Conservation (phyloP, 306 rosid species). For the Gynostemma pentaphyllum region DNA sequence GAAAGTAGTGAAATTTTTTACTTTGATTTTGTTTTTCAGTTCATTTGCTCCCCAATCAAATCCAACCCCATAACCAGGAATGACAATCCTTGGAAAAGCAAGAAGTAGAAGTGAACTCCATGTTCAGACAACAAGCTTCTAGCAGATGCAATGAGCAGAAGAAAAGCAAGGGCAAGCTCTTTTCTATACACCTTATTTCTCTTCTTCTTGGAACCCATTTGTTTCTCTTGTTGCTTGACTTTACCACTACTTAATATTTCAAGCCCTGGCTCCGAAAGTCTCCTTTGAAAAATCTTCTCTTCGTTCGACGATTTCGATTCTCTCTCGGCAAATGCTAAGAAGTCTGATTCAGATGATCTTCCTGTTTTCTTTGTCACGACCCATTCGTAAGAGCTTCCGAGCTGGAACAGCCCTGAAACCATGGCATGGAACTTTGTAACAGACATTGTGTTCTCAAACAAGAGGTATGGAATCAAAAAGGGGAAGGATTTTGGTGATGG, state of each 20-base stretch:
- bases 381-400: constrained; percentile 98
- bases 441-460: constrained; percentile 98
- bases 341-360: constrained; percentile 83
- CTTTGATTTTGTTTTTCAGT: no score
- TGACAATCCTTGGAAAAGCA: constrained; percentile 92
- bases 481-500: constrained; percentile 97
- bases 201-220: constrained; percentile 39
- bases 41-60: constrained; percentile 88
- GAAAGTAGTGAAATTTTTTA: no score
- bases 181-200: constrained; percentile 68
- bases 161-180: constrained; percentile 89
- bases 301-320: constrained; percentile 58
- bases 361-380: constrained; percentile 97
- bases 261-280: constrained; percentile 81
- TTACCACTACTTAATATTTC: constrained; percentile 55
- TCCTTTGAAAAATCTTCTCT: constrained; percentile 63
- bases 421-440: constrained; percentile 99
- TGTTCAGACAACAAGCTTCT: constrained; percentile 86
- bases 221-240: constrained; percentile 32
- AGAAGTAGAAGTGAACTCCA: constrained; percentile 90
- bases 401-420: constrained; percentile 88
- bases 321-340: constrained; percentile 63
- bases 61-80: constrained; percentile 85
- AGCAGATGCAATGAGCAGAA: constrained; percentile 81
- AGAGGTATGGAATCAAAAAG: constrained; percentile 80